Percentiles rank a stretch among this genome's conserved stretches.
phyloP scores from a whole-genome alignment of 2,329 filamentous ascomycete species.

The Sordariomycetes sp. region DNA sequence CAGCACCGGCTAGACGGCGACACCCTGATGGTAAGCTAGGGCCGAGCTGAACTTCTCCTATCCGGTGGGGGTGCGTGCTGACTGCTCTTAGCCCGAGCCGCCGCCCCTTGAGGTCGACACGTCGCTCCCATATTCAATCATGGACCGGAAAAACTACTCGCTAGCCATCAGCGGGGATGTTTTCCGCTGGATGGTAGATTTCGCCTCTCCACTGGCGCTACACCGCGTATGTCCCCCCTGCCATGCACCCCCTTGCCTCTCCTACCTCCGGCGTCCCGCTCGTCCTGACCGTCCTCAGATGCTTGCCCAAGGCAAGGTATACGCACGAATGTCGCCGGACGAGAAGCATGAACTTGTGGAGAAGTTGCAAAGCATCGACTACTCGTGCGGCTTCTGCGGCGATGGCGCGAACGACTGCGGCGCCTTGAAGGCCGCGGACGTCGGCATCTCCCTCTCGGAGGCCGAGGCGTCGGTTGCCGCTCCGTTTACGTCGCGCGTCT shows the following conservation, averaged over 20 bases:
- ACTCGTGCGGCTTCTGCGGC: constrained; percentile 90
- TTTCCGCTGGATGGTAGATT: constrained; percentile 94
- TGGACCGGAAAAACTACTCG: constrained; percentile 72
- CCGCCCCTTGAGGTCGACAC: constrained; percentile 60
- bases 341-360: constrained; percentile 97
- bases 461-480: constrained; percentile 97
- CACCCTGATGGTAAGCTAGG: constrained; percentile 49
- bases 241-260: background rate
- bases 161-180: constrained; percentile 85
- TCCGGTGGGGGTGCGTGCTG: background rate
- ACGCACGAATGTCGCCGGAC: constrained; percentile 96
- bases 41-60: background rate
- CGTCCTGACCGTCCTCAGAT: constrained; percentile 36
- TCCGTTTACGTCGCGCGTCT: constrained; percentile 87
- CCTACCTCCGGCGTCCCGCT: background rate
- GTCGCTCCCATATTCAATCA: constrained; percentile 74
- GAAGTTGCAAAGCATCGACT: constrained; percentile 91
- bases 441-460: constrained; percentile 92
- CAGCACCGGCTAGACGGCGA: constrained; percentile 59
- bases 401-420: constrained; percentile 97
- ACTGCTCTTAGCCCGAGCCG: constrained; percentile 47
- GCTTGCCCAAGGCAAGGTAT: constrained; percentile 84
- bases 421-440: constrained; percentile 90
- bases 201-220: constrained; percentile 66
- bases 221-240: constrained; percentile 38